phyloP scores from a whole-genome alignment of 495 filamentous ascomycete species.

The Choiromyces venosus region DNA sequence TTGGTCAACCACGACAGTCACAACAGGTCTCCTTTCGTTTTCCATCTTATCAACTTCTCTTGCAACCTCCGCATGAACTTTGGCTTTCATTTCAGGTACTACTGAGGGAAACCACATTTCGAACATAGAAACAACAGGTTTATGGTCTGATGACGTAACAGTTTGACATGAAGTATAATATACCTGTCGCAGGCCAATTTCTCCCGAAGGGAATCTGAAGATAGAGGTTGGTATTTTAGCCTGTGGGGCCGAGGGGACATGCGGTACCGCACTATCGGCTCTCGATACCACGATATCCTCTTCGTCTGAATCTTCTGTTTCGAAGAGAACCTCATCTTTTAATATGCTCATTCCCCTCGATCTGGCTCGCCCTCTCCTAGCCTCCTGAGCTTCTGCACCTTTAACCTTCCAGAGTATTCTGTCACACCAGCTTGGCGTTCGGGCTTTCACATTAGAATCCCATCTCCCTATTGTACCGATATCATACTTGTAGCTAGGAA shows the following conservation, averaged over 20 bases:
- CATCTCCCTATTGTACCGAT: slow-evolving; percentile 88
- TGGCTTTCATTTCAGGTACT: slow-evolving; percentile 71
- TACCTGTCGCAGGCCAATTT: slow-evolving; percentile 32
- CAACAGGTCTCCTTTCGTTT: slow-evolving; percentile 78
- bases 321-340: slow-evolving; percentile 81
- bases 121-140: slow-evolving; percentile 78
- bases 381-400: slow-evolving; percentile 59
- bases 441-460: slow-evolving; percentile 88
- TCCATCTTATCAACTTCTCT: slow-evolving; percentile 83
- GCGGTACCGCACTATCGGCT: slow-evolving; percentile 25
- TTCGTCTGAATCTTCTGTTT: slow-evolving; percentile 45
- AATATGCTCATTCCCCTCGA: slow-evolving; percentile 76
- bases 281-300: slow-evolving; percentile 41
- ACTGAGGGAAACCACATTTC: slow-evolving; percentile 77
- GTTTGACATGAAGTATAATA: slow-evolving; percentile 81
- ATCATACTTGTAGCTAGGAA: slow-evolving; percentile 96
- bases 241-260: slow-evolving; percentile 15
- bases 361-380: slow-evolving; percentile 59
- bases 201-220: slow-evolving; percentile 30
- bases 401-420: slow-evolving; percentile 79
- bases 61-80: slow-evolving; percentile 79
- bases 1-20: slow-evolving; percentile 77
- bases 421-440: slow-evolving; percentile 95
- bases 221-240: slow-evolving; percentile 26
- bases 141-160: slow-evolving; percentile 90